A percentile compares a stretch with the other conserved stretches of the same genome.
Evolutionary conservation across 179 eudicot genomes (phyloP).

Genomic region (Dionaea muscipula): DNA sequence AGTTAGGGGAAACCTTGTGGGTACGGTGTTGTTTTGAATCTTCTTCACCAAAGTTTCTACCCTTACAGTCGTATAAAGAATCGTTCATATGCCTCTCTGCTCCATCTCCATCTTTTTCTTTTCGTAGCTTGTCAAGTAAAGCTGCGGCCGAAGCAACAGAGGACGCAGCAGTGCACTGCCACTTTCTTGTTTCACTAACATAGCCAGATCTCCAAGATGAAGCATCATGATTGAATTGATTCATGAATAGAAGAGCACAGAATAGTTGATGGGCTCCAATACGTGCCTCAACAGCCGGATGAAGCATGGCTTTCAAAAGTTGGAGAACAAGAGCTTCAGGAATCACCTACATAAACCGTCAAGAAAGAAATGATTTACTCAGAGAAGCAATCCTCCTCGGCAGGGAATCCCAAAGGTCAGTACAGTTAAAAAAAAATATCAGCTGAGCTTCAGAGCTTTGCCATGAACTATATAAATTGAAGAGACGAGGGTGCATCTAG

Average conservation of each 20-base stretch:
- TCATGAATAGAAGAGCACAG: slow-evolving; percentile 50
- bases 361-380: background rate
- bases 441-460: no score
- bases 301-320: slow-evolving; percentile 75
- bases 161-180: slow-evolving; percentile 43
- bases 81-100: slow-evolving; percentile 23
- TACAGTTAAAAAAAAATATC: no score
- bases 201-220: slow-evolving; percentile 19
- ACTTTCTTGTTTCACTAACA: slow-evolving; percentile 33
- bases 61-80: slow-evolving; percentile 36
- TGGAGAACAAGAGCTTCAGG: slow-evolving; percentile 86
- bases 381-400: background rate
- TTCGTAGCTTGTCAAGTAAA: slow-evolving; percentile 72
- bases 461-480: no score
- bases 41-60: slow-evolving; percentile 35
- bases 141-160: slow-evolving; percentile 62
- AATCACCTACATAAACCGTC: slow-evolving; percentile 36
- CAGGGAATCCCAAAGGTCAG: no score
- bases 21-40: slow-evolving; percentile 47
- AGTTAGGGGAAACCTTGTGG: slow-evolving; percentile 52
- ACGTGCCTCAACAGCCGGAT: slow-evolving; percentile 74
- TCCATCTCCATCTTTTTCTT: slow-evolving; percentile 38
- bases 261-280: slow-evolving; percentile 72
- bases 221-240: slow-evolving; percentile 25
- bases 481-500: no score